Evolutionary conservation across 2,329 filamentous ascomycete species (phyloP).

Genomic region (Stagonosporopsis vannaccii): DNA sequence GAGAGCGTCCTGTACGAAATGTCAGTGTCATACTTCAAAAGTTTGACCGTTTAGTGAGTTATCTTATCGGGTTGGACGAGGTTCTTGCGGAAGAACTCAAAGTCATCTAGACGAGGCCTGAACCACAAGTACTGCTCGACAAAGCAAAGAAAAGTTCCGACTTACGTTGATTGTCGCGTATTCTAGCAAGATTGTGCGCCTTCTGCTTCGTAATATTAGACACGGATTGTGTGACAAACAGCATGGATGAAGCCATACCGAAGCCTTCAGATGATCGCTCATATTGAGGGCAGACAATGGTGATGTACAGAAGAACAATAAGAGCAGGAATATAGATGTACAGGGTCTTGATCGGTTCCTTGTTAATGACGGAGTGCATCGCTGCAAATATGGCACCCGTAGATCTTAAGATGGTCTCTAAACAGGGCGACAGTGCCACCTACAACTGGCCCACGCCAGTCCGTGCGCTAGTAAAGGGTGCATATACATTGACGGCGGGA

Average conservation of each 20-base stretch:
- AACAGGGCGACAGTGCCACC: conserved; percentile 31
- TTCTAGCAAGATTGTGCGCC: conserved; percentile 61
- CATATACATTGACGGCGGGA: conserved; percentile 25
- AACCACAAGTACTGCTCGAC: background rate
- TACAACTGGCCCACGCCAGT: conserved; percentile 30
- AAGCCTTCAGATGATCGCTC: conserved; percentile 35
- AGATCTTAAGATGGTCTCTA: conserved; percentile 34
- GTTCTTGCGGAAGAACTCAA: background rate
- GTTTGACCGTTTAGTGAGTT: background rate
- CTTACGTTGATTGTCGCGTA: conserved; percentile 74
- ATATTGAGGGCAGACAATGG: conserved; percentile 29
- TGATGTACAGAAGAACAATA: conserved; percentile 13
- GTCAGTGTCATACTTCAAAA: conserved; percentile 13
- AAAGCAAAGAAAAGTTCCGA: background rate
- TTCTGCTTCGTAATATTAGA: conserved; percentile 34
- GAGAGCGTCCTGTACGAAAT: conserved; percentile 65
- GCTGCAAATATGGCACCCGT: conserved; percentile 30
- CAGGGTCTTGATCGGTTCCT: conserved; percentile 23
- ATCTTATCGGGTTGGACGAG: background rate
- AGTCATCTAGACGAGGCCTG: background rate
- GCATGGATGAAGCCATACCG: conserved; percentile 24
- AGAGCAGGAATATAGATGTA: conserved; percentile 16
- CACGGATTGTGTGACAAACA: background rate
- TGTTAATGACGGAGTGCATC: conserved; percentile 29
- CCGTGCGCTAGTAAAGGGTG: conserved; percentile 26